phyloP scores from a whole-genome alignment of 352 stramenopile genomes.

The Saprolegnia parasitica region DNA sequence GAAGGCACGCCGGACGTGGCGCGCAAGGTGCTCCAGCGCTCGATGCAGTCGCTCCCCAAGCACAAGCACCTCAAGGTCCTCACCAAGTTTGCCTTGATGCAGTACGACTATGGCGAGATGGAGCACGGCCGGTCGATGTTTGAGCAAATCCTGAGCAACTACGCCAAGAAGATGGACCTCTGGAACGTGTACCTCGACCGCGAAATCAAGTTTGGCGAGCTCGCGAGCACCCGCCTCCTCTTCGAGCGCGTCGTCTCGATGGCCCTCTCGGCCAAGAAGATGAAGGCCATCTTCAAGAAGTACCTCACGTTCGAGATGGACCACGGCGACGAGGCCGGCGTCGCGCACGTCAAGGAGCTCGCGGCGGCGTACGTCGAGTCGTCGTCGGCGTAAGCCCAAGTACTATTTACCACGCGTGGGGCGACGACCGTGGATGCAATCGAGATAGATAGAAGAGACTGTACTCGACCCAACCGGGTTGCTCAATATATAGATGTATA shows the following conservation, averaged over 20 bases:
- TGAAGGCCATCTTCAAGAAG: slow-evolving; percentile 98
- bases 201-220: slow-evolving; percentile 92
- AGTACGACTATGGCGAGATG: slow-evolving; percentile 90
- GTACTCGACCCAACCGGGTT: too few species aligned
- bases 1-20: slow-evolving; percentile 60
- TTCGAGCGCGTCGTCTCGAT: slow-evolving; percentile 90
- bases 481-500: too few species aligned
- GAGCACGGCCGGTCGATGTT: slow-evolving; percentile 95
- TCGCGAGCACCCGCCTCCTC: slow-evolving; percentile 77
- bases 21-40: slow-evolving; percentile 87
- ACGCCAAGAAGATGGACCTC: slow-evolving; percentile 95
- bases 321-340: slow-evolving; percentile 80
- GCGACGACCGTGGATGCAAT: too few species aligned
- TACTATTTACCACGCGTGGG: slow-evolving; percentile 20
- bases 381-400: not conserved
- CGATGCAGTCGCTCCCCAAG: slow-evolving; percentile 85
- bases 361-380: slow-evolving; percentile 90
- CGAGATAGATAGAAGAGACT: not conserved
- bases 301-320: slow-evolving; percentile 92
- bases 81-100: slow-evolving; percentile 93
- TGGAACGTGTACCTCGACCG: slow-evolving; percentile 97
- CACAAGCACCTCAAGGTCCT: slow-evolving; percentile 95
- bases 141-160: slow-evolving; percentile 90
- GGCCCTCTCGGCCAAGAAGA: slow-evolving; percentile 96
- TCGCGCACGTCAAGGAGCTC: slow-evolving; percentile 92